These are phyloP conservation scores for Aphanomyces euteiches DNA, from an alignment of 352 stramenopile genomes.

Conservation along the genomic window DNA sequence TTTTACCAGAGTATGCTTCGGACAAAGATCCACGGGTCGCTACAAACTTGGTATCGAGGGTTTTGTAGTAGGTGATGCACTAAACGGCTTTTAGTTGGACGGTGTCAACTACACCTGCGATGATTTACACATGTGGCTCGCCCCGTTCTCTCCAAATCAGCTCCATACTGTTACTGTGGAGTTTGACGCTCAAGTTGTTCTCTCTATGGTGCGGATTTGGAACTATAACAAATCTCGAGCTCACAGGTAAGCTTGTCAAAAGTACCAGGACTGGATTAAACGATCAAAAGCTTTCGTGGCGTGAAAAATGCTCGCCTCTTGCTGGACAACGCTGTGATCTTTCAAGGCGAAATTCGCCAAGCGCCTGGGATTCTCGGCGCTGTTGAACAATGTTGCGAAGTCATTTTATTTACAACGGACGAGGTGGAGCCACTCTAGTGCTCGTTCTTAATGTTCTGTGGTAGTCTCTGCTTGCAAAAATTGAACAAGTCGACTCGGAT, in stretches of 20 bases:
- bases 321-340: slow-evolving; percentile 55
- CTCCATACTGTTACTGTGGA: slow-evolving; percentile 57
- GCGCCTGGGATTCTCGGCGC: slow-evolving; percentile 57
- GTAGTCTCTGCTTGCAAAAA: slow-evolving; percentile 8
- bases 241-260: slow-evolving; percentile 43
- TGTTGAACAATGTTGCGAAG: slow-evolving; percentile 64
- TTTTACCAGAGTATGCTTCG: slow-evolving; percentile 81
- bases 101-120: slow-evolving; percentile 86
- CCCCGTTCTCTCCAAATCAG: slow-evolving; percentile 60
- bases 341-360: slow-evolving; percentile 82
- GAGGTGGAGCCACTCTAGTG: slow-evolving; percentile 1
- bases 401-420: slow-evolving; percentile 85
- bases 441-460: neutral
- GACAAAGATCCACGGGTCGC: slow-evolving; percentile 52
- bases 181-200: slow-evolving; percentile 36
- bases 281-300: slow-evolving; percentile 43
- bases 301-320: slow-evolving; percentile 55
- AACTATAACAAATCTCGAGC: slow-evolving; percentile 92
- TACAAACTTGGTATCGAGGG: slow-evolving; percentile 43
- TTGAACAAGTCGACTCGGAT: slow-evolving; percentile 18
- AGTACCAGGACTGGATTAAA: neutral
- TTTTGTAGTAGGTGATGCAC: slow-evolving; percentile 8
- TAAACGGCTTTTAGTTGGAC: slow-evolving; percentile 57
- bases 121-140: slow-evolving; percentile 89
- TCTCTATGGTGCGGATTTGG: slow-evolving; percentile 88